Evolutionary conservation across 2,329 filamentous ascomycete genomes (phyloP).

Genomic region (Simplicillium sp.): DNA sequence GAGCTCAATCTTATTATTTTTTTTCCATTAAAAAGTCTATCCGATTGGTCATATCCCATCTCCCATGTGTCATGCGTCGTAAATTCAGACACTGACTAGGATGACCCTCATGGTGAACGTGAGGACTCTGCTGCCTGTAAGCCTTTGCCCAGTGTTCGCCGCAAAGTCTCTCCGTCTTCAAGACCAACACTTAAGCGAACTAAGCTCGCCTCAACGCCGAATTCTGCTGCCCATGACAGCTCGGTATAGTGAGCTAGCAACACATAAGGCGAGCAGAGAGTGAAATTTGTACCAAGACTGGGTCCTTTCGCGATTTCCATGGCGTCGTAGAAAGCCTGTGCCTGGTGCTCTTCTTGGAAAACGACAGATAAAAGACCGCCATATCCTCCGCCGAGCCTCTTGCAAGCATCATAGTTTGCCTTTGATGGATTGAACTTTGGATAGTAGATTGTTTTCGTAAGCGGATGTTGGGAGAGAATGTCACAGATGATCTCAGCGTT

Average conservation of each 20-base stretch:
- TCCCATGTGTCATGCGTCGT: too few species aligned
- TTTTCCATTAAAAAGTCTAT: too few species aligned
- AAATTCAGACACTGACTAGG: too few species aligned
- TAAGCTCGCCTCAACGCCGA: conserved; percentile 71
- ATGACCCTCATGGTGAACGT: too few species aligned
- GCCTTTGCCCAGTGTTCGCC: conserved; percentile 56
- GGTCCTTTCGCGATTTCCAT: conserved; percentile 88
- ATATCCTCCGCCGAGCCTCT: conserved; percentile 68
- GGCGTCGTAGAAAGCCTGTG: conserved; percentile 74
- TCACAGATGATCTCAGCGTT: conserved; percentile 80
- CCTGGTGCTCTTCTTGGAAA: conserved; percentile 61
- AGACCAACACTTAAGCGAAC: conserved; percentile 84
- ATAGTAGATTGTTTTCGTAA: conserved; percentile 76
- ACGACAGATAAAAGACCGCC: conserved; percentile 82
- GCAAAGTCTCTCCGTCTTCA: conserved; percentile 64
- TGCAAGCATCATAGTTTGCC: conserved; percentile 69
- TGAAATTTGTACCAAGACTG: conserved; percentile 94
- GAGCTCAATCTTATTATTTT: too few species aligned
- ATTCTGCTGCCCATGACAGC: conserved; percentile 78
- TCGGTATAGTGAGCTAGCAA: conserved; percentile 86
- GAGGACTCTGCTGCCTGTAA: conserved; percentile 45
- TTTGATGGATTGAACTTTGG: conserved; percentile 68
- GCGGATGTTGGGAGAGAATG: conserved; percentile 48
- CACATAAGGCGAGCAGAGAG: conserved; percentile 82
- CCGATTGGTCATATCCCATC: too few species aligned